Evolutionary conservation across 140 eudicot species (phyloP), one percentile per base, ranked within the genome.

Genomic region (Anethum foeniculum): DNA sequence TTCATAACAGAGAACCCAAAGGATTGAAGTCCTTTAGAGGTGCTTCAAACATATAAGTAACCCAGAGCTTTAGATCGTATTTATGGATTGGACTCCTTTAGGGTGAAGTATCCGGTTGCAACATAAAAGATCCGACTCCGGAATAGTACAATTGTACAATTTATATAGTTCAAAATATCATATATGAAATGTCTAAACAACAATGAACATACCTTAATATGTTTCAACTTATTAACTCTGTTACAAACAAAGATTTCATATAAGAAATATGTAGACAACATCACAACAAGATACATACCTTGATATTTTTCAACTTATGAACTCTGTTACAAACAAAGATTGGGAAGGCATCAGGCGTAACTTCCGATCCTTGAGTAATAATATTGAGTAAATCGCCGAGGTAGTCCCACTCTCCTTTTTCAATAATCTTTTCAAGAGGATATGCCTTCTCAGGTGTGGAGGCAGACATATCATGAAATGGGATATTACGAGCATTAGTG

Each of bases 381-480:
- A 80, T 85, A 79, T 90, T 83, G 54, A 76, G 52, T 67, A 95
- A 81, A 79, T 95, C 99, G 9, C 48, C 3, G 71, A 95, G 91
- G 81, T 86, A 89, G 83, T 86, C 86, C 99, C 97, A 92, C 80
- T 95, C 99, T 78, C 96, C 97, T 41, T 83, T 84, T 1, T 56
- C 81, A 75, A 95, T 92, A 16, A 95, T 95, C 83, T 86, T 90
- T 75, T 91, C 90, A 14, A 95, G 85, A 7, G 96, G 97, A 86
- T 95, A 92, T 75, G 93, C 95, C 76, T 51, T 83, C 38, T 87
- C 82, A 54, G 94, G 93, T 39, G 67, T 76, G 49, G 91, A 81
- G 64, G 99, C 97, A 82, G 85, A 88, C 36, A 88, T 60, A 84
- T 95, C 90, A 85, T 95, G 84, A 30, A 96, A 95, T 34, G 99